Conservation (phyloP, 495 filamentous ascomycete species). For the Xylaria curta region DNA sequence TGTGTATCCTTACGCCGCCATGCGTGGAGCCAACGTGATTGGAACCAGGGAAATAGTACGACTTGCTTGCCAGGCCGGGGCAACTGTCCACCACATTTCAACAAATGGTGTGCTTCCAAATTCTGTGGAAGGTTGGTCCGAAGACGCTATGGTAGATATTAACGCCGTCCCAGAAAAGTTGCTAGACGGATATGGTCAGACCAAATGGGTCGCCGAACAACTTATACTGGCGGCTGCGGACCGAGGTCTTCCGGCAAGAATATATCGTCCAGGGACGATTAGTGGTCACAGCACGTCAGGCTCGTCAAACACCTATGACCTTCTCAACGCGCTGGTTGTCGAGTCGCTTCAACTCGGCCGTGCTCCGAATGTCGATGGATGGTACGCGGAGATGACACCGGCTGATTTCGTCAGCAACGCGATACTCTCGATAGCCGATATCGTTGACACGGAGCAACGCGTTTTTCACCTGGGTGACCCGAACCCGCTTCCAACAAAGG, state of each 20-base stretch:
- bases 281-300: conserved; percentile 68
- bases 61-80: conserved; percentile 62
- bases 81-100: conserved; percentile 73
- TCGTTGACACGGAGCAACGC: conserved; percentile 57
- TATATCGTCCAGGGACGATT: conserved; percentile 69
- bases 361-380: conserved; percentile 67
- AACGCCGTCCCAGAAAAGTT: conserved; percentile 66
- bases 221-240: conserved; percentile 67
- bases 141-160: conserved; percentile 62
- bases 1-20: conserved; percentile 69
- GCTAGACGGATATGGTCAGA: conserved; percentile 68
- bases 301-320: conserved; percentile 71
- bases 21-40: conserved; percentile 63
- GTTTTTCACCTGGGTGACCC: conserved; percentile 72
- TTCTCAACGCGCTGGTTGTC: conserved; percentile 68
- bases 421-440: conserved; percentile 64
- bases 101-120: conserved; percentile 72
- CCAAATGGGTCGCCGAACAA: conserved; percentile 73
- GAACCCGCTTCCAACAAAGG: conserved; percentile 60
- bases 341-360: conserved; percentile 69
- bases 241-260: conserved; percentile 64
- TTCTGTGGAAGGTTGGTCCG: conserved; percentile 64
- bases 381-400: conserved; percentile 75
- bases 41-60: conserved; percentile 70
- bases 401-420: conserved; percentile 72